phyloP scores from a whole-genome alignment of 2,329 filamentous ascomycete species.

The Onygena corvina region DNA sequence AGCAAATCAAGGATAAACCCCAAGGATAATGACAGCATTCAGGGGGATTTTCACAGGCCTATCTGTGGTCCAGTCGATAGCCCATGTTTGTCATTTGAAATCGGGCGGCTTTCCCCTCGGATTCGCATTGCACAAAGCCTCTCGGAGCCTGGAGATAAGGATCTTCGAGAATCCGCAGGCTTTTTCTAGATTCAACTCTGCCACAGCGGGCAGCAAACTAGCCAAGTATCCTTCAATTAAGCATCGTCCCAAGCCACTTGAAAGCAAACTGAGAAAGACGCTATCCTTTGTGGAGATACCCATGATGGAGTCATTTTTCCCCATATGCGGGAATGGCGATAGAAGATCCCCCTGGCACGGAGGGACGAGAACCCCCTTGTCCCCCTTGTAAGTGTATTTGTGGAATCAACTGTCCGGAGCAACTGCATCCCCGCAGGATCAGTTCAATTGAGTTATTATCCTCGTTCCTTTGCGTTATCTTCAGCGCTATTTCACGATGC shows the following conservation, averaged over 20 bases:
- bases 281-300: no score
- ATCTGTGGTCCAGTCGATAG: not conserved
- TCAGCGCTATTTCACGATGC: not conserved
- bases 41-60: not conserved
- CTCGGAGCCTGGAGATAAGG: no score
- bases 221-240: no score
- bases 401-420: not conserved
- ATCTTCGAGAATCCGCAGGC: no score
- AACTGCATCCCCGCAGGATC: not conserved
- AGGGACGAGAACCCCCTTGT: no score
- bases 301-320: not conserved
- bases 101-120: no score
- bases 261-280: not conserved
- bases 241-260: no score
- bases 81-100: not conserved
- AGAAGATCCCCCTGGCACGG: not conserved
- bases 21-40: not conserved
- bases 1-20: not conserved
- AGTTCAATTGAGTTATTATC: not conserved
- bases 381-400: not conserved
- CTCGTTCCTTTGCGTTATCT: not conserved
- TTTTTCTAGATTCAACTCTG: no score
- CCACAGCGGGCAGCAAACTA: no score
- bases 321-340: not conserved
- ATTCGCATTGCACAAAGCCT: no score